Evolutionary conservation across 1,139 yeast genomes (phyloP).

Genomic region (Scheffersomyces illinoinensis): DNA sequence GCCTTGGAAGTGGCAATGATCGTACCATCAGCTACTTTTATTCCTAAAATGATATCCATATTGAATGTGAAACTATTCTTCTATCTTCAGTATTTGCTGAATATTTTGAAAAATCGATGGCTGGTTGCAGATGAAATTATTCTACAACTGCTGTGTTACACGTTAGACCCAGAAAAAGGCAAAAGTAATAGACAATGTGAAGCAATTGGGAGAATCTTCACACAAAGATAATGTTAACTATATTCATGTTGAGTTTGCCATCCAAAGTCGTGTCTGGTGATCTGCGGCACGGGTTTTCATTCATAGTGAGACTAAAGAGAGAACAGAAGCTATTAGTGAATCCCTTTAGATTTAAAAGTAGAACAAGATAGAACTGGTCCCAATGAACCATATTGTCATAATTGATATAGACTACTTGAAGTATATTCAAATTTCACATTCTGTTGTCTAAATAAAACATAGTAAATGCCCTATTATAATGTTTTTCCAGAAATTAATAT

Average conservation of each 20-base stretch:
- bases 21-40: conserved; percentile 77
- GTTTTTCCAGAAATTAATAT: background rate
- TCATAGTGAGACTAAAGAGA: background rate
- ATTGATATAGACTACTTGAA: background rate
- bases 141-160: background rate
- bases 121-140: background rate
- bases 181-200: background rate
- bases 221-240: background rate
- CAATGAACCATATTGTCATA: background rate
- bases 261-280: conserved; percentile 3
- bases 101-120: background rate
- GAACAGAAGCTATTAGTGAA: too few species aligned
- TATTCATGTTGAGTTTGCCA: conserved; percentile 6
- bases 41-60: conserved; percentile 92
- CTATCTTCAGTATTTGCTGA: background rate
- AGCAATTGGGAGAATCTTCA: background rate
- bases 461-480: background rate
- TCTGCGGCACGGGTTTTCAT: background rate
- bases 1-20: conserved; percentile 92
- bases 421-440: background rate
- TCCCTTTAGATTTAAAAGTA: too few species aligned
- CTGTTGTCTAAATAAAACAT: background rate
- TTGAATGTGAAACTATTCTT: conserved; percentile 5
- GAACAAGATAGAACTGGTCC: background rate
- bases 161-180: background rate